Evolutionary conservation across 768 basidiomycete species (phyloP).

Genomic region (Mycena maculata): DNA sequence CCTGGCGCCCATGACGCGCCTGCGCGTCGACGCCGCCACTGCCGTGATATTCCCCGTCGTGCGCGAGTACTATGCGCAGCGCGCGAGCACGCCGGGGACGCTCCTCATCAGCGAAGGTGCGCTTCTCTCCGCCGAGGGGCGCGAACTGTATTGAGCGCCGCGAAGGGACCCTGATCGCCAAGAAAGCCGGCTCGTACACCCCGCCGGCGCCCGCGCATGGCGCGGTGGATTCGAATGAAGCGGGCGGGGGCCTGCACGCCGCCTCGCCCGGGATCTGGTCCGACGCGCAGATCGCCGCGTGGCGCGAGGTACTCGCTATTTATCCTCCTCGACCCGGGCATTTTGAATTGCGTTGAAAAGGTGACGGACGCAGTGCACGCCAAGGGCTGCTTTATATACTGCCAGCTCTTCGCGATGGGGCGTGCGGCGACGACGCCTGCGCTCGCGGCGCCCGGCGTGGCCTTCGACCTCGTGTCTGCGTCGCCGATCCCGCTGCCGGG

Average conservation of each 20-base stretch:
- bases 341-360: not conserved
- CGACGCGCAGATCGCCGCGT: slow-evolving; percentile 7
- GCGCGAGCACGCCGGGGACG: slow-evolving; percentile 44
- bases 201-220: not conserved
- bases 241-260: not conserved
- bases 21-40: slow-evolving; percentile 39
- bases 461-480: slow-evolving; percentile 20
- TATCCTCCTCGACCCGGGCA: not conserved
- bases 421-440: slow-evolving; percentile 11
- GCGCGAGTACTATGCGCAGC: slow-evolving; percentile 43
- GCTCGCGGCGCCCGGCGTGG: slow-evolving; percentile 11
- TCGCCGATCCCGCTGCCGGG: slow-evolving; percentile 23
- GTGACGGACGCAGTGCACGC: slow-evolving; percentile 18
- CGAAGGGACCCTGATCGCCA: not conserved
- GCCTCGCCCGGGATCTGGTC: slow-evolving; percentile 21
- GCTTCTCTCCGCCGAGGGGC: not conserved
- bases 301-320: slow-evolving; percentile 5
- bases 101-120: slow-evolving; percentile 52
- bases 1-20: slow-evolving; percentile 48
- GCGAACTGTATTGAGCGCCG: too few relatives aligned
- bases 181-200: slow-evolving; percentile 13
- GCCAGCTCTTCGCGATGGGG: slow-evolving; percentile 23
- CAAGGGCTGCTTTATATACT: slow-evolving; percentile 14
- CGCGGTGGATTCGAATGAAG: not conserved
- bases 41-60: slow-evolving; percentile 37